Conservation (phyloP, 331 rosid genomes). For the Cydonia oblonga region DNA sequence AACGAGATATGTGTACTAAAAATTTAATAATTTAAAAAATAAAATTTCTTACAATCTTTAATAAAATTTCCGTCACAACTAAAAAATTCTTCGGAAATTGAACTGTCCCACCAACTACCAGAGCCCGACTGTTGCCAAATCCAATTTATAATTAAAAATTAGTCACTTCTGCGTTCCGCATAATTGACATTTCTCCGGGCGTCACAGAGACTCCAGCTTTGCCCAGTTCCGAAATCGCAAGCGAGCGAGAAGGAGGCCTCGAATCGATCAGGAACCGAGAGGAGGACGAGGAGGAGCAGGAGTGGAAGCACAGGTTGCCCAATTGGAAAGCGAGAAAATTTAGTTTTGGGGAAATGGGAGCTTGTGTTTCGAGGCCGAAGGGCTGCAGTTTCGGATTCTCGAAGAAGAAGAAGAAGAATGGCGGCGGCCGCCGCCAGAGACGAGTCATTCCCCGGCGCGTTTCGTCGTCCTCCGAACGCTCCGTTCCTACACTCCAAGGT, state of each 20-base stretch:
- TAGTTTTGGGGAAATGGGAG: slow-evolving; percentile 41
- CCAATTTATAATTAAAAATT: not conserved
- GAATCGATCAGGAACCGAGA: no score
- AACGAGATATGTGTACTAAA: no score
- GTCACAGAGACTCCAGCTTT: not conserved
- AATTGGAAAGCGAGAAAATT: not conserved
- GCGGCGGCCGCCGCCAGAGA: slow-evolving; percentile 28
- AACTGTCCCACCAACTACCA: not conserved
- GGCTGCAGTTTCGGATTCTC: slow-evolving; percentile 18
- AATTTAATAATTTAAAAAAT: no score
- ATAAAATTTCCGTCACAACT: no score
- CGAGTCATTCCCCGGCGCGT: slow-evolving; percentile 41
- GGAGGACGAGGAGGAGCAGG: no score
- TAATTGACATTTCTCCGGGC: not conserved
- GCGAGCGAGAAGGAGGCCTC: not conserved
- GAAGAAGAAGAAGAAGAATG: slow-evolving; percentile 24
- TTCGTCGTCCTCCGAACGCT: slow-evolving; percentile 37
- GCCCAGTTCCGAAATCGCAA: not conserved
- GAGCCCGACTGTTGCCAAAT: not conserved
- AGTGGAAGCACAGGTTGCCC: not conserved
- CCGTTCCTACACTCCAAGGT: slow-evolving; percentile 41
- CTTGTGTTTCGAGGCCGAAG: slow-evolving; percentile 61
- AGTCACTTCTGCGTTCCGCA: not conserved
- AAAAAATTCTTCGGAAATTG: no score
- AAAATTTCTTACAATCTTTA: no score